These are phyloP conservation scores for Phtheirospermum japonicum DNA, from an alignment of 257 asterid genomes.

Conservation along the genomic window DNA sequence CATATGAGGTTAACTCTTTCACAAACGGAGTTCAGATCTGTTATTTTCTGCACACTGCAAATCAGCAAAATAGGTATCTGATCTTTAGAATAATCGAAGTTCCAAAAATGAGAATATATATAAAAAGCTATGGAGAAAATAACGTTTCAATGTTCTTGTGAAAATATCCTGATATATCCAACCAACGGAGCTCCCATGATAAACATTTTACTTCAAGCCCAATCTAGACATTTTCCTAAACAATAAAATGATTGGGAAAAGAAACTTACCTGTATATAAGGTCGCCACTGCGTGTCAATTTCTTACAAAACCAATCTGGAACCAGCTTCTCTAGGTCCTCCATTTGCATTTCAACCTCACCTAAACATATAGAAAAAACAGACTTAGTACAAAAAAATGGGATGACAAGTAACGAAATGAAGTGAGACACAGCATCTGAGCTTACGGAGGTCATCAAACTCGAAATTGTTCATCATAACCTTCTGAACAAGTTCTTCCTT, in stretches of 20 bases:
- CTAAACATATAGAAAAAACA: slow-evolving; percentile 35
- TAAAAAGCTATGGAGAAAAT: neutral
- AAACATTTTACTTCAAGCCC: too few relatives aligned
- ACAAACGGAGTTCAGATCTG: slow-evolving; percentile 51
- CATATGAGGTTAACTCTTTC: slow-evolving; percentile 50
- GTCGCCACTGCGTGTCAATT: slow-evolving; percentile 63
- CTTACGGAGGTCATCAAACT: slow-evolving; percentile 60
- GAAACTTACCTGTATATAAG: slow-evolving; percentile 58
- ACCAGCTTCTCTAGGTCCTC: slow-evolving; percentile 72
- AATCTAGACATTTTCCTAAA: neutral
- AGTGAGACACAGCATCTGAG: slow-evolving; percentile 18
- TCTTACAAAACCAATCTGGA: slow-evolving; percentile 80
- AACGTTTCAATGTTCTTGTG: too few relatives aligned
- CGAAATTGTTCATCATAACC: slow-evolving; percentile 62
- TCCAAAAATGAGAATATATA: neutral
- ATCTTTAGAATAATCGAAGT: neutral
- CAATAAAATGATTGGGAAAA: neutral
- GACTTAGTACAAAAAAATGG: slow-evolving; percentile 8
- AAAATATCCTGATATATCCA: too few relatives aligned
- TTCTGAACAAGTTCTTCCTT: slow-evolving; percentile 89
- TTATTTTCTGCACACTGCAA: slow-evolving; percentile 59
- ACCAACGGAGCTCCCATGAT: too few relatives aligned
- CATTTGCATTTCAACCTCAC: slow-evolving; percentile 59
- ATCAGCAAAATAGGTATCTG: slow-evolving; percentile 17
- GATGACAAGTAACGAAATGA: slow-evolving; percentile 1